These are phyloP conservation scores for Musa troglodytarum DNA, from an alignment of 176 grass and related monocot species.

Conservation along the genomic window DNA sequence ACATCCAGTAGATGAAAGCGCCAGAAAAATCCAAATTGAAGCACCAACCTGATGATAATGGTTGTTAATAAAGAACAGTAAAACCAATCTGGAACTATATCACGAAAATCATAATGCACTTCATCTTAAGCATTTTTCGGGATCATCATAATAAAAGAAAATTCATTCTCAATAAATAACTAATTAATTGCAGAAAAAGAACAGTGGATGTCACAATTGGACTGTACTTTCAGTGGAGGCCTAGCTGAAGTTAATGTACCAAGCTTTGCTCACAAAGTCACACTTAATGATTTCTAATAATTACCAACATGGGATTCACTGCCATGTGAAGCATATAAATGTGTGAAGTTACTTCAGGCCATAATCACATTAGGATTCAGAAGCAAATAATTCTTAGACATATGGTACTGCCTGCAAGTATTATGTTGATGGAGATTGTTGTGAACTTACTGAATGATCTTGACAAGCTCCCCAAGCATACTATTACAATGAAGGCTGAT, in stretches of 20 bases:
- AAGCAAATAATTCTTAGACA: neutral
- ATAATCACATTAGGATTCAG: neutral
- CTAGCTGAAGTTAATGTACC: neutral
- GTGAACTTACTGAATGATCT: slow-evolving; percentile 84
- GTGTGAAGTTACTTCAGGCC: neutral
- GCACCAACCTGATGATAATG: neutral
- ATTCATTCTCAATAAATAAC: neutral
- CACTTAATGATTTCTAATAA: neutral
- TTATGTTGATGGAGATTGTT: neutral
- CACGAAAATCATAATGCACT: neutral
- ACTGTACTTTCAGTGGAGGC: neutral
- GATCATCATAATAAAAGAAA: neutral
- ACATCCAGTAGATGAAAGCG: neutral
- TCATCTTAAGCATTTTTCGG: too few relatives aligned
- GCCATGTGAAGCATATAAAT: neutral
- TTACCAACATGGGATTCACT: neutral
- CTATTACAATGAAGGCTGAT: slow-evolving; percentile 73
- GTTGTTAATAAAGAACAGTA: too few relatives aligned
- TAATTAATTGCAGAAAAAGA: neutral
- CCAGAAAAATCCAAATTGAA: neutral
- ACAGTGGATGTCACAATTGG: neutral
- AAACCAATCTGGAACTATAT: neutral
- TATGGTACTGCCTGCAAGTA: neutral
- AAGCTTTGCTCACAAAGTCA: neutral
- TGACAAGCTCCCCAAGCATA: slow-evolving; percentile 86